Evolutionary conservation across 139 green algal species (phyloP), one percentile per base, ranked within the genome.

Genomic region (Chlamydomonas sp.): DNA sequence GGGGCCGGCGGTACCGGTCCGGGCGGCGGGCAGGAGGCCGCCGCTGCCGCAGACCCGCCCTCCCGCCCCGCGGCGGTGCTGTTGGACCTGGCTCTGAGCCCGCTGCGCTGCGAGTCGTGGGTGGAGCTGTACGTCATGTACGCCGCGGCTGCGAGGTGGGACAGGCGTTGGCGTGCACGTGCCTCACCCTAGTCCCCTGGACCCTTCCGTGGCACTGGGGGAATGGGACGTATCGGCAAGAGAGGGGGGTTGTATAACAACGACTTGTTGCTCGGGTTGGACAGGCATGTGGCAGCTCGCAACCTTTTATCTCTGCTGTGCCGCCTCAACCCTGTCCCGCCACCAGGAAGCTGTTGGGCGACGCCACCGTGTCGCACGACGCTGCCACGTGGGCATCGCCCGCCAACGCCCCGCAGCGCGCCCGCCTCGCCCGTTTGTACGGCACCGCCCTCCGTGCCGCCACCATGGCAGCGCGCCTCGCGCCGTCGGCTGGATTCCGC

Each of bases 11-110:
- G 77, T 57, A 16, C 77, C 61, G 73, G 57, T 20, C 5, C 71
- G 20, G 81, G 4, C 81, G 67, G 60, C 20, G 71, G 57, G 20
- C 64, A 9, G 9, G 64, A 9, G 64, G 64, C 64, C 9, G 9
- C 64, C 64, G 74, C 59, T 8, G 9, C 9, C 1, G 60, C 69
- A 3, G 71, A 64, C 61, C 62, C 80, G 83, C 73, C 5, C 62
- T n/a, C 63, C n/a, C 49, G 75, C 3, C 73, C 62, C 12, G n/a
- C 61, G 1, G n/a, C 75, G 83, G 61, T 71, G 17, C 61, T 87
- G 62, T 58, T 3, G 14, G 83, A 87, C 73, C 62, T 87, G 72
- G 83, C 73, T 14, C 5, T 75, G 18, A 75, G 20, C 49, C 83
- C 83, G 6, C 6, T 15, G 62, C 61, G 83, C 73, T 73, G 74